phyloP scores from a whole-genome alignment of 352 stramenopile species.

The Phytopythium chamaehyphon region DNA sequence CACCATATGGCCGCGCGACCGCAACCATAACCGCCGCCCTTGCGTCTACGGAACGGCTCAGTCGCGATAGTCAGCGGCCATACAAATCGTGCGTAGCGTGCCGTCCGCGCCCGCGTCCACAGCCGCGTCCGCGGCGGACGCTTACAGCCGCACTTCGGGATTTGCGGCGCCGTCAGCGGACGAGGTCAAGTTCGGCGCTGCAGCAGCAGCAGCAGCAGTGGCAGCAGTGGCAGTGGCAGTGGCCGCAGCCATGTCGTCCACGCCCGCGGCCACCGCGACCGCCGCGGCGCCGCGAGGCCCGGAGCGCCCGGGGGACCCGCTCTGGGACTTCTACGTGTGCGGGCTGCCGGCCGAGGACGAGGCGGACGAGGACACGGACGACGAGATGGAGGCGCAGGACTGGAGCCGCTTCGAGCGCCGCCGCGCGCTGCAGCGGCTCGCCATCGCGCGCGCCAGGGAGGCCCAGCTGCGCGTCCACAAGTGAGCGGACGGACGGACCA shows the following conservation, averaged over 20 bases:
- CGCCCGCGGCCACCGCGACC: conserved; percentile 11
- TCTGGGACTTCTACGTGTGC: conserved; percentile 64
- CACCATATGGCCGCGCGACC: not conserved
- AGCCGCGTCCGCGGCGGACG: too few species aligned
- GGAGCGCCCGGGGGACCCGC: conserved; percentile 11
- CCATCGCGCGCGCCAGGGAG: conserved; percentile 35
- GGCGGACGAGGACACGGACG: conserved; percentile 54
- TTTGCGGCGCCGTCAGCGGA: conserved; percentile 1
- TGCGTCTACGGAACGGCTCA: not conserved
- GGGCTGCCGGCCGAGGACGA: conserved; percentile 26
- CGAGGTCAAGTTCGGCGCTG: not conserved
- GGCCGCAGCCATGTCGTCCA: conserved; percentile 3
- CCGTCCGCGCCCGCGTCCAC: too few species aligned
- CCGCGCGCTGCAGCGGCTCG: conserved; percentile 40
- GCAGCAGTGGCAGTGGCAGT: not conserved
- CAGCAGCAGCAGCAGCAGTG: conserved; percentile 1
- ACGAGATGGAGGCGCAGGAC: conserved; percentile 47
- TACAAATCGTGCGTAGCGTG: not conserved
- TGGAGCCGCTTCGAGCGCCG: conserved; percentile 58
- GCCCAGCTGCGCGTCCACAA: conserved; percentile 8
- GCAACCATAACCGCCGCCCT: conserved; percentile 1
- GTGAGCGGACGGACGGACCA: not conserved
- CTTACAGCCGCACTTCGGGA: not conserved
- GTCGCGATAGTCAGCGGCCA: not conserved
- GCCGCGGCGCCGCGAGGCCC: conserved; percentile 2